phyloP scores from a whole-genome alignment of 2,329 filamentous ascomycete species.

The Trichophyton benhamiae region DNA sequence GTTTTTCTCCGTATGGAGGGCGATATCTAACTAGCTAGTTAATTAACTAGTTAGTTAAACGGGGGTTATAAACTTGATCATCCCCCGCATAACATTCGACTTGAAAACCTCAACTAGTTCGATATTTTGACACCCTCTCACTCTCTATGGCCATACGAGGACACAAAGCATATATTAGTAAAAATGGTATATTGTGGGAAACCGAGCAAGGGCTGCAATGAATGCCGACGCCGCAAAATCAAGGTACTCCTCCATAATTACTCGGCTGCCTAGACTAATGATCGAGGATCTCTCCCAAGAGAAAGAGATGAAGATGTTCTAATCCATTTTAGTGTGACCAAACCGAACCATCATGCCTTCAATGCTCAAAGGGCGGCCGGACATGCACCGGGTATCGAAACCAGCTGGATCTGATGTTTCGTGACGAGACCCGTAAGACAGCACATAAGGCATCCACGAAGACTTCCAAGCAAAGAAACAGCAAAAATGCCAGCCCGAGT shows the following conservation, averaged over 20 bases:
- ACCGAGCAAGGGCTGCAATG: slow-evolving; percentile 34
- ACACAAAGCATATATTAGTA: not conserved
- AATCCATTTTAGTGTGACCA: slow-evolving; percentile 41
- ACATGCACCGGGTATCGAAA: slow-evolving; percentile 53
- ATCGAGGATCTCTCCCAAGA: not conserved
- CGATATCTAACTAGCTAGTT: not conserved
- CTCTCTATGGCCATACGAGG: not conserved
- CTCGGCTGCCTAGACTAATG: not conserved
- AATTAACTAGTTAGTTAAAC: too few relatives aligned
- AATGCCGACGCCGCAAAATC: slow-evolving; percentile 34
- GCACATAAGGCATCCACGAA: slow-evolving; percentile 35
- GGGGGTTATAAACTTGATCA: not conserved
- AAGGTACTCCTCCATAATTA: slow-evolving; percentile 24
- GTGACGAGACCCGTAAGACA: slow-evolving; percentile 53
- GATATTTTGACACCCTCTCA: not conserved
- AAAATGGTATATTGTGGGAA: slow-evolving; percentile 34
- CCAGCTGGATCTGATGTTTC: slow-evolving; percentile 53
- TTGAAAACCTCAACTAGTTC: not conserved
- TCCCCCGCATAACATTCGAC: not conserved
- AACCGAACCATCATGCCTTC: slow-evolving; percentile 47
- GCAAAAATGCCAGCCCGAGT: not conserved
- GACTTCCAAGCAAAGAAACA: not conserved
- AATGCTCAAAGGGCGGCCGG: slow-evolving; percentile 49
- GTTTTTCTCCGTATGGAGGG: not conserved
- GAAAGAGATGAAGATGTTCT: not conserved